Conservation (phyloP, 148 eudicot species). For the Vaccinium corymbosum region DNA sequence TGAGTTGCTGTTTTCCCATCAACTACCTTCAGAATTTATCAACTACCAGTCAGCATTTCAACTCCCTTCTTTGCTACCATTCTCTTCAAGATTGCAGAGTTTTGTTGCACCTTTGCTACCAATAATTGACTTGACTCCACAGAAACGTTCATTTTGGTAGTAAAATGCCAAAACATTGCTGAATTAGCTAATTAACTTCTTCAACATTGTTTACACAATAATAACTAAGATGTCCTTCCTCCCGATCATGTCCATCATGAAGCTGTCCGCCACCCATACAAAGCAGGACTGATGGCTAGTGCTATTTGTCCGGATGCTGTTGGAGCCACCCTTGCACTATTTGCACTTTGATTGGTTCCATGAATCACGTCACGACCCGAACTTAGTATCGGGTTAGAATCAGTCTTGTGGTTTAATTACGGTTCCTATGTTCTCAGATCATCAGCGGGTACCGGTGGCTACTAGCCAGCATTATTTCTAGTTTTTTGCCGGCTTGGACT, state of each 20-base stretch:
- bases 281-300: not conserved
- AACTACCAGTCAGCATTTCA: conserved; percentile 3
- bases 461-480: not conserved
- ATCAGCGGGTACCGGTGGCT: not conserved
- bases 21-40: not conserved
- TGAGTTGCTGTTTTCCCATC: no score
- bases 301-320: not conserved
- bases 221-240: not conserved
- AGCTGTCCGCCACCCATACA: not conserved
- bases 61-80: conserved; percentile 6
- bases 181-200: not conserved
- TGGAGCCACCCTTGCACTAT: not conserved
- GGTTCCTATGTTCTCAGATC: not conserved
- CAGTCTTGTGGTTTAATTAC: not conserved
- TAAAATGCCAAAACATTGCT: not conserved
- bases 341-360: not conserved
- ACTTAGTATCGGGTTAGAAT: not conserved
- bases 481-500: not conserved
- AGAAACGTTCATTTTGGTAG: not conserved
- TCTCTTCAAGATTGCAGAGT: conserved; percentile 1
- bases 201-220: not conserved
- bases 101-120: not conserved
- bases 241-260: not conserved
- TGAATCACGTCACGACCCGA: no score
- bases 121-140: not conserved